These are phyloP conservation scores for Fusarium tupiense DNA, from an alignment of 2,329 filamentous ascomycete genomes.

Conservation along the genomic window DNA sequence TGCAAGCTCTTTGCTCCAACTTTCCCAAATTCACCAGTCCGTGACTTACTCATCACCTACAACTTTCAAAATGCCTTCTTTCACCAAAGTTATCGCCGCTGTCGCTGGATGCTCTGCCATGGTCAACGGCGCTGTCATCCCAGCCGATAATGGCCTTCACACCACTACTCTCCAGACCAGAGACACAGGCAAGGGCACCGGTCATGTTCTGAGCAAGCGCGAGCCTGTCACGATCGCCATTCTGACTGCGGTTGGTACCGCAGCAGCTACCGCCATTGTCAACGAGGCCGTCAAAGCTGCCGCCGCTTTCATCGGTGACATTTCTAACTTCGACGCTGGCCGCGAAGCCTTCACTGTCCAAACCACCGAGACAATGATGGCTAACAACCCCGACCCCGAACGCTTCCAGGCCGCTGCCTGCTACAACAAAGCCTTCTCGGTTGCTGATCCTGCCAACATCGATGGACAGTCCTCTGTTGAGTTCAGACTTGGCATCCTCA, in stretches of 20 bases:
- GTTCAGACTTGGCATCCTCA: neutral
- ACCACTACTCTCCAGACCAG: neutral
- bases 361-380: conserved; percentile 6
- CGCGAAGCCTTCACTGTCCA: conserved; percentile 1
- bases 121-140: neutral
- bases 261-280: neutral
- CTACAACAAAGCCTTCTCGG: neutral
- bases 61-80: neutral
- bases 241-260: conserved; percentile 3
- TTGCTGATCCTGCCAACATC: conserved; percentile 8
- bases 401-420: conserved; percentile 7
- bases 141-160: neutral
- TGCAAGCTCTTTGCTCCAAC: neutral
- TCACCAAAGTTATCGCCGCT: neutral
- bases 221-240: neutral
- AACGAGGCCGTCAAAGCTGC: neutral
- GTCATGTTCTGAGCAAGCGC: neutral
- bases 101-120: neutral
- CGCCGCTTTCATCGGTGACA: neutral
- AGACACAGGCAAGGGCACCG: neutral
- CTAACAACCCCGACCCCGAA: neutral
- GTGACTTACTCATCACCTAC: neutral
- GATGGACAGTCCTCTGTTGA: conserved; percentile 9
- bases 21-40: neutral
- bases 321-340: conserved; percentile 2